These are phyloP conservation scores for Primulina eburnea DNA, from an alignment of 257 asterid genomes.

Conservation along the genomic window DNA sequence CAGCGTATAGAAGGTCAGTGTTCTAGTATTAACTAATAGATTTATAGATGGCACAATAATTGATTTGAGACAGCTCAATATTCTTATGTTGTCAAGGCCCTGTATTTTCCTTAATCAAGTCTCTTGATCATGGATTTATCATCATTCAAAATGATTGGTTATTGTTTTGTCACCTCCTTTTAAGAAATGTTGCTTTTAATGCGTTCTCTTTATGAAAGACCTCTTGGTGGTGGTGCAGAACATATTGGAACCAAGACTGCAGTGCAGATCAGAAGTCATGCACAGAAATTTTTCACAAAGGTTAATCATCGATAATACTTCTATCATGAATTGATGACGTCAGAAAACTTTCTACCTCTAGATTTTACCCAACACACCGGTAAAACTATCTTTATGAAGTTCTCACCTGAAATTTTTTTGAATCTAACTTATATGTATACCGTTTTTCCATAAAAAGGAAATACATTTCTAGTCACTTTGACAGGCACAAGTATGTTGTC, in stretches of 20 bases:
- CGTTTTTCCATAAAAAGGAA: slow-evolving; percentile 8
- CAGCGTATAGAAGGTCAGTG: slow-evolving; percentile 91
- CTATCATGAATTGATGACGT: slow-evolving; percentile 28
- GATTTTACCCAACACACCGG: slow-evolving; percentile 18
- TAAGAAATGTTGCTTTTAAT: slow-evolving; percentile 29
- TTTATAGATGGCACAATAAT: slow-evolving; percentile 6
- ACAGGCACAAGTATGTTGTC: neutral
- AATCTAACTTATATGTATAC: slow-evolving; percentile 13
- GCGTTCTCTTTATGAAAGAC: slow-evolving; percentile 37
- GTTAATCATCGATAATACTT: slow-evolving; percentile 49
- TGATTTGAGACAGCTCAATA: slow-evolving; percentile 10
- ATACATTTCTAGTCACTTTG: slow-evolving; percentile 5
- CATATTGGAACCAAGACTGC: slow-evolving; percentile 99
- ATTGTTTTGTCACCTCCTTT: slow-evolving; percentile 19
- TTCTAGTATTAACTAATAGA: slow-evolving; percentile 21
- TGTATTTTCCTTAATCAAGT: slow-evolving; percentile 18
- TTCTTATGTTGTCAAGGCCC: slow-evolving; percentile 12
- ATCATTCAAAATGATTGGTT: neutral
- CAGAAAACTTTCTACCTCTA: slow-evolving; percentile 14
- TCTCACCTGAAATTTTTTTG: neutral
- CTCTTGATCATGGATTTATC: neutral
- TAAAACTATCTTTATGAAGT: slow-evolving; percentile 6
- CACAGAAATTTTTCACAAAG: slow-evolving; percentile 97
- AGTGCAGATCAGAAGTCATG: slow-evolving; percentile 99
- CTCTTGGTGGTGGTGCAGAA: slow-evolving; percentile 73